phyloP scores from a whole-genome alignment of 768 basidiomycete species.

The Coprinopsis cinerea region DNA sequence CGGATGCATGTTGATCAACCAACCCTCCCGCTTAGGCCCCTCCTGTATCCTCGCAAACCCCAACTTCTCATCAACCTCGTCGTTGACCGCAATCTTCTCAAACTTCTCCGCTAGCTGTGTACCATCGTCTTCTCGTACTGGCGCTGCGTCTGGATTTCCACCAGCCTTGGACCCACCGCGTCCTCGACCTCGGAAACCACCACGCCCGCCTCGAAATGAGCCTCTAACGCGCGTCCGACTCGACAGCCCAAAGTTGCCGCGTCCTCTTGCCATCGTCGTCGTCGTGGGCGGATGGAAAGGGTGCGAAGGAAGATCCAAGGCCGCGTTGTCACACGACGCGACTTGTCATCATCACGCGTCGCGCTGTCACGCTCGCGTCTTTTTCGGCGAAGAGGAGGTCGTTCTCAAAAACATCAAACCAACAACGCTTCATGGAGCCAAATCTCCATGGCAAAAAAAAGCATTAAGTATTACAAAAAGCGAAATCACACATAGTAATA shows the following conservation, averaged over 20 bases:
- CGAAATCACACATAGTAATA: no score
- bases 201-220: constrained; percentile 29
- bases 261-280: constrained; percentile 41
- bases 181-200: constrained; percentile 51
- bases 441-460: no score
- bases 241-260: constrained; percentile 55
- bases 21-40: constrained; percentile 74
- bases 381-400: not conserved
- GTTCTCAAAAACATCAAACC: no score
- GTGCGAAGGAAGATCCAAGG: not conserved
- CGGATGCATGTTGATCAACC: constrained; percentile 99
- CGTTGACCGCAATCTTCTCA: constrained; percentile 65
- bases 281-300: not conserved
- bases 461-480: no score
- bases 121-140: constrained; percentile 83
- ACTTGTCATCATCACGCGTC: constrained; percentile 9
- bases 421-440: no score
- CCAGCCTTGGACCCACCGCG: constrained; percentile 38
- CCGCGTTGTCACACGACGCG: constrained; percentile 8
- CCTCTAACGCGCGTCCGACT: constrained; percentile 41
- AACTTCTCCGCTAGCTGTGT: constrained; percentile 82
- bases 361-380: not conserved
- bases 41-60: constrained; percentile 82
- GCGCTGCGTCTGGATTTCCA: constrained; percentile 39
- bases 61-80: constrained; percentile 91